Percentiles rank a stretch among this genome's conserved stretches.
Conservation (phyloP, 345 rosid genomes). For the Viola odorata region DNA sequence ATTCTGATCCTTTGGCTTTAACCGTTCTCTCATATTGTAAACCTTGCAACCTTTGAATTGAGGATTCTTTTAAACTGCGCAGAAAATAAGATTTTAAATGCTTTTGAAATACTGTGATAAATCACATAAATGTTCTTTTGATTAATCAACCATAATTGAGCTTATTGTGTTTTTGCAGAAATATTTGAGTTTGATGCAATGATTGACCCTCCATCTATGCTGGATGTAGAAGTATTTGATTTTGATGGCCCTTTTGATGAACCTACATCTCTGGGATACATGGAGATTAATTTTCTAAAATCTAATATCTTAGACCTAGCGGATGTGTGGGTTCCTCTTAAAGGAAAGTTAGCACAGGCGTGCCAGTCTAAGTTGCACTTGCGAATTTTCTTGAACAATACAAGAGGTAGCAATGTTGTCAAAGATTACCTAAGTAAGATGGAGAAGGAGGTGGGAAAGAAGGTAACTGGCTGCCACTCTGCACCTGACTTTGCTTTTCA, state of each 20-base stretch:
- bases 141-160: conserved; percentile 10
- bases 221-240: conserved; percentile 86
- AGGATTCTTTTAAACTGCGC: background rate
- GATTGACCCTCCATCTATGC: conserved; percentile 94
- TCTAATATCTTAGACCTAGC: conserved; percentile 79
- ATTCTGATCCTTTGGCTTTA: background rate
- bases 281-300: conserved; percentile 81
- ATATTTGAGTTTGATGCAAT: conserved; percentile 96
- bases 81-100: background rate
- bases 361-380: conserved; percentile 92
- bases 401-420: conserved; percentile 75
- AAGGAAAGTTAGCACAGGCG: conserved; percentile 84
- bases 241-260: conserved; percentile 93
- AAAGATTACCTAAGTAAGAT: conserved; percentile 84
- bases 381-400: conserved; percentile 83
- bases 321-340: conserved; percentile 85
- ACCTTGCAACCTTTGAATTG: background rate
- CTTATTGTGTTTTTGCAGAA: conserved; percentile 48
- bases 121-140: conserved; percentile 8
- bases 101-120: background rate
- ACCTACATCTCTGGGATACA: conserved; percentile 78
- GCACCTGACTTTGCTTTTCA: conserved; percentile 2
- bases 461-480: conserved; percentile 44
- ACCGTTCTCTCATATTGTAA: too few species aligned
- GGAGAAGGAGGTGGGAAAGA: conserved; percentile 99